phyloP scores from a whole-genome alignment of 1,284 basidiomycete genomes.

The Volvariella volvacea region DNA sequence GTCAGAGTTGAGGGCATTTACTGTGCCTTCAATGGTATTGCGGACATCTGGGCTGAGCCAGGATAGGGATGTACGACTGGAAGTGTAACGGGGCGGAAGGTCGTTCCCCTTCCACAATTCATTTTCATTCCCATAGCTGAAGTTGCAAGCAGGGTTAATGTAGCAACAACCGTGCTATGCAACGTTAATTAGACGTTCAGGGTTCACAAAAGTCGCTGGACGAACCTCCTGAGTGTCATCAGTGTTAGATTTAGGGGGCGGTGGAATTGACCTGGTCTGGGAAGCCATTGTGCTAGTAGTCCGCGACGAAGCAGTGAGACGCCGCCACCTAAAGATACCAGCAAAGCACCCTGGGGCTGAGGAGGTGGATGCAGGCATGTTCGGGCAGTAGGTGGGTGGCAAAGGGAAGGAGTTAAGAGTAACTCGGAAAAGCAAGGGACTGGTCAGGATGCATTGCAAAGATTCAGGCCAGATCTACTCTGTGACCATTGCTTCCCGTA shows the following conservation, averaged over 20 bases:
- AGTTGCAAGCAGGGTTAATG: constrained; percentile 24
- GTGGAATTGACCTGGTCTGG: too few species aligned
- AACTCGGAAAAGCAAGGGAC: not conserved
- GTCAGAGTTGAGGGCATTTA: constrained; percentile 47
- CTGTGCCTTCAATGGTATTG: constrained; percentile 47
- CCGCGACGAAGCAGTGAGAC: too few species aligned
- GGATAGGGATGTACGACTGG: not conserved
- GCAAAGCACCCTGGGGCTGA: not conserved
- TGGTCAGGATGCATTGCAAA: not conserved
- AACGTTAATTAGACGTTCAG: too few species aligned
- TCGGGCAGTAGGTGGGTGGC: not conserved
- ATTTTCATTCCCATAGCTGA: constrained; percentile 18
- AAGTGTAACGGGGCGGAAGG: constrained; percentile 32
- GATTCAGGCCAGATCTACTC: too few species aligned
- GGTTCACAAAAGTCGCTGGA: too few species aligned
- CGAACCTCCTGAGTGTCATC: too few species aligned
- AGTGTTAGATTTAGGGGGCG: too few species aligned
- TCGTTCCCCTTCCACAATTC: constrained; percentile 22
- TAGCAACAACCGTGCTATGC: constrained; percentile 11
- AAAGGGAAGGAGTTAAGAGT: not conserved
- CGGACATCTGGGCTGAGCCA: constrained; percentile 36
- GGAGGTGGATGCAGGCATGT: not conserved
- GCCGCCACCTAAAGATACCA: not conserved
- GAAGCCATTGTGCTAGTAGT: too few species aligned
- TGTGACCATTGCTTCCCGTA: too few species aligned